Conservation (phyloP, 768 basidiomycete species). For the Vishniacozyma victoriae region DNA sequence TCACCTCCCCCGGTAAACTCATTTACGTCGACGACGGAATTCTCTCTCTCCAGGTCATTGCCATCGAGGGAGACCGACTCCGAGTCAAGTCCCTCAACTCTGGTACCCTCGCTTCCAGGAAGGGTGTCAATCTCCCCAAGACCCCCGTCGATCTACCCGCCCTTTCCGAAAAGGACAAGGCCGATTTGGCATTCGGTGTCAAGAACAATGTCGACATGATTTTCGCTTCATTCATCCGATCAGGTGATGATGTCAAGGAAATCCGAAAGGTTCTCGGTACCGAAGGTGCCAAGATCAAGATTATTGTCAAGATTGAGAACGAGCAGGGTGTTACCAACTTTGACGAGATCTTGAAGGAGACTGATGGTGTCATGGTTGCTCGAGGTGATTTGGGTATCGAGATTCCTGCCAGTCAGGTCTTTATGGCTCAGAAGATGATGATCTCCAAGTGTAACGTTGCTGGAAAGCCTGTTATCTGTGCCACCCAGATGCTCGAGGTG, state of each 20-base stretch:
- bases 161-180: constrained; percentile 96
- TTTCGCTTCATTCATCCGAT: constrained; percentile 97
- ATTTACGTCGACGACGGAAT: constrained; percentile 98
- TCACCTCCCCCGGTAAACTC: constrained; percentile 92
- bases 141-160: constrained; percentile 96
- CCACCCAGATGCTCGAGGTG: constrained; percentile 98
- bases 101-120: constrained; percentile 87
- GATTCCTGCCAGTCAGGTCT: constrained; percentile 98
- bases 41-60: constrained; percentile 83
- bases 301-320: constrained; percentile 99
- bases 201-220: constrained; percentile 98
- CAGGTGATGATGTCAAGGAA: constrained; percentile 85
- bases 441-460: constrained; percentile 97
- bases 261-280: constrained; percentile 91
- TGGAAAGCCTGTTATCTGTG: constrained; percentile 97
- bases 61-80: constrained; percentile 74
- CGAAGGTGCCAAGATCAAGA: constrained; percentile 92
- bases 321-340: constrained; percentile 98
- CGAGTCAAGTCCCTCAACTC: constrained; percentile 83
- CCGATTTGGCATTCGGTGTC: constrained; percentile 87
- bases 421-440: constrained; percentile 99
- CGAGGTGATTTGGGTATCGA: constrained; percentile 99
- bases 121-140: constrained; percentile 98
- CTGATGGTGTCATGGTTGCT: constrained; percentile 99
- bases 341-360: constrained; percentile 90